These are phyloP conservation scores for Neoboletus brunneissimus DNA, from an alignment of 768 basidiomycete species.

Conservation along the genomic window DNA sequence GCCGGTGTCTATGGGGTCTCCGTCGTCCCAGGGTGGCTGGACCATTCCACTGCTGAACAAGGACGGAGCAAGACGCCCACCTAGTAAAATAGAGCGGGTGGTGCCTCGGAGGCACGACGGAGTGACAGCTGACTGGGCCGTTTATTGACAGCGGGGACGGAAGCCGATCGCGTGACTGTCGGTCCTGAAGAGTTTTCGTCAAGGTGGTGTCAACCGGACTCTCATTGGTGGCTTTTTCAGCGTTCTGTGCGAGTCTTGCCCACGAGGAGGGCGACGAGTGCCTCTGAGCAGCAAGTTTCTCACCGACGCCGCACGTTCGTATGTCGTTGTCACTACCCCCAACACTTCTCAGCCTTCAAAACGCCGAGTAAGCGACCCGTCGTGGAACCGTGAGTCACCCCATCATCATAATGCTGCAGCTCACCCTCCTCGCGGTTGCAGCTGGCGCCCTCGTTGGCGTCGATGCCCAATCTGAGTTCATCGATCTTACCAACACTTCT, in stretches of 20 bases:
- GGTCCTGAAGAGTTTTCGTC: background rate
- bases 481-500: constrained; percentile 13
- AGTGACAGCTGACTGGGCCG: background rate
- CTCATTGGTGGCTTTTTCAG: background rate
- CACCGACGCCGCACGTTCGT: constrained; percentile 4
- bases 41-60: background rate
- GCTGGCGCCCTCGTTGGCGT: constrained; percentile 10
- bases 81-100: background rate
- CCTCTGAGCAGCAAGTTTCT: background rate
- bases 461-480: constrained; percentile 14
- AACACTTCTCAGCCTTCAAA: background rate
- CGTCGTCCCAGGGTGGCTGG: too few relatives aligned
- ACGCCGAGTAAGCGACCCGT: background rate
- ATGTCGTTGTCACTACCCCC: background rate
- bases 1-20: too few relatives aligned
- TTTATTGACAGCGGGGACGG: background rate
- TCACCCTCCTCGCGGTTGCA: constrained; percentile 4
- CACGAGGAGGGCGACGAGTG: background rate
- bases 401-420: constrained; percentile 4
- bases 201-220: too few relatives aligned
- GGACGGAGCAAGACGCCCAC: background rate
- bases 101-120: too few relatives aligned
- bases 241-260: background rate
- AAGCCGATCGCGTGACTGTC: background rate
- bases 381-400: background rate